Base-by-base conservation (phyloP, 1,284 basidiomycete species). In the Somion occarium region DNA sequence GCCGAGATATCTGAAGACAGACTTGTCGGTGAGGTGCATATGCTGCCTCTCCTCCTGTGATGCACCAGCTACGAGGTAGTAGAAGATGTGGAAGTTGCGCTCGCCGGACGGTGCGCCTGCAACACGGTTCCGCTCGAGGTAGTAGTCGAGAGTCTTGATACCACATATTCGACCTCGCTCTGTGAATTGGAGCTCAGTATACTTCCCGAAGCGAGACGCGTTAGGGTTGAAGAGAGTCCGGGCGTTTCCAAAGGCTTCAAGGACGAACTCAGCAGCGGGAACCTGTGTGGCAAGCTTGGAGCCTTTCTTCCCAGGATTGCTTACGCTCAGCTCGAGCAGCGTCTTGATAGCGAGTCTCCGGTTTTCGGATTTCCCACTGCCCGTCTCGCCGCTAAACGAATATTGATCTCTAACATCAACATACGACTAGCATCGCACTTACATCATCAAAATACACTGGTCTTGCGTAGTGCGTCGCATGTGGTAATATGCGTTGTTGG, bases 11-110 rank as follows among this genome's bases (percentile, higher is more conserved):
- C 91, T 83, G 64, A 93, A 97, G 3, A 79, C 77, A 2, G 82
- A 76, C 64, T 87, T 88, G 61, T 92, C 88, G 44, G 80, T 72
- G 15, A 98, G 79, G 56, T 88, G 87, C 49, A 99, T 80, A 66
- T 95, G 91, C 41, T 87, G 79, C 38, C 91, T 75, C 66, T 98
- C 96, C 61, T 98, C 95, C 0, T 80, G 68, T 0, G 88, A 82
- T 1, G 94, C 92, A 38, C 96, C 96, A 1, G 93, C 87, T 50
- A 94, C 82, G 61, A 98, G 82, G 69, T 97, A 95, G 69, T 98
- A 96, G 70, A 98, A 97, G 44, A 96, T 91, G 68, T 98, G 94
- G 69, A 98, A 99, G 61, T 96, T 98, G 23, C 94, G 83, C 68
- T 97, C 93, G 50, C 92, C 92, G 0, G 82, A 88, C 2, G 87